Evolutionary conservation across 805 yeast genomes (phyloP).

Genomic region (Yarrowia sp.): DNA sequence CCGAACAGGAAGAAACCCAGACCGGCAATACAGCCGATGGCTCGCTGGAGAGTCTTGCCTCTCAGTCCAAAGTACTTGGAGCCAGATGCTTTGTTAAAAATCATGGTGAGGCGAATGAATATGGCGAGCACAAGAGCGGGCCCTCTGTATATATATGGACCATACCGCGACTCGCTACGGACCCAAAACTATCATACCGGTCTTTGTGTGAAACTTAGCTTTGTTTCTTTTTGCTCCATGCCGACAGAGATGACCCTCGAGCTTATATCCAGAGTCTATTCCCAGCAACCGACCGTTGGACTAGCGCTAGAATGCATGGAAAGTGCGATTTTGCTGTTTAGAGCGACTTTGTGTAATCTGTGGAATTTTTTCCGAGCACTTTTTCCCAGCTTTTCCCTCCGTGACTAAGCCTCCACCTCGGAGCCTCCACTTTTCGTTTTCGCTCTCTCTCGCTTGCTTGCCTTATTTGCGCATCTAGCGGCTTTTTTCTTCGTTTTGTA

Average conservation of each 20-base stretch:
- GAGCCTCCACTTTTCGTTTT: not conserved
- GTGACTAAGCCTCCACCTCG: constrained; percentile 16
- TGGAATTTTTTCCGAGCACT: not conserved
- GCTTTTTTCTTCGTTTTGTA: constrained; percentile 1
- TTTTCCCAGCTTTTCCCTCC: not conserved
- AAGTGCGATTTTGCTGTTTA: too few species aligned
- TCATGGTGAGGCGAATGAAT: not conserved
- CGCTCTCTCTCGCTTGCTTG: constrained; percentile 13
- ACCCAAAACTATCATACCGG: not conserved
- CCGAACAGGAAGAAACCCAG: constrained; percentile 53
- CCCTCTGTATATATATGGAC: not conserved
- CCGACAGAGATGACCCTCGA: constrained; percentile 21
- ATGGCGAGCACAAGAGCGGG: not conserved
- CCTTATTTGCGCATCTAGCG: constrained; percentile 19
- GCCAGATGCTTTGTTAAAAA: not conserved
- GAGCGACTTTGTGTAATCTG: too few species aligned
- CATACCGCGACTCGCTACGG: not conserved
- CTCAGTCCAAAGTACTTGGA: constrained; percentile 29
- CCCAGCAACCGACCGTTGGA: not conserved
- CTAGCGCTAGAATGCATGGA: too few species aligned
- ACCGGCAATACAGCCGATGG: constrained; percentile 31
- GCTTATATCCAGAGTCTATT: not conserved
- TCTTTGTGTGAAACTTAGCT: not conserved
- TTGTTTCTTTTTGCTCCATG: not conserved
- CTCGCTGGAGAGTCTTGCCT: constrained; percentile 30